Percentiles rank a stretch among this genome's conserved stretches.
Evolutionary conservation across 768 basidiomycete genomes (phyloP).

Genomic region (Collybia sp.): DNA sequence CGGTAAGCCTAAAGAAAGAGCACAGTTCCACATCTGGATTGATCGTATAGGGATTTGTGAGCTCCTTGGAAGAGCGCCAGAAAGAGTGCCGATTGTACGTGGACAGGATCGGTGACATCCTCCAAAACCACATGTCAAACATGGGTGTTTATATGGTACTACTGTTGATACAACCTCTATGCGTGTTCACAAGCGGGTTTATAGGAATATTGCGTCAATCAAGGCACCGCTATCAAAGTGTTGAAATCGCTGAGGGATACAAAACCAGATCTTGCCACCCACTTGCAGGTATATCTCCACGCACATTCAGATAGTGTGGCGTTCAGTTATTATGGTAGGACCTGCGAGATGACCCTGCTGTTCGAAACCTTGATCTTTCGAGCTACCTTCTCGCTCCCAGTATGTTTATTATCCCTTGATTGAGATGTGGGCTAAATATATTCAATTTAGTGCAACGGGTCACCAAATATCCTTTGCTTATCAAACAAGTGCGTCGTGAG

Average conservation of each 20-base stretch:
- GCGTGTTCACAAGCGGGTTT: not conserved
- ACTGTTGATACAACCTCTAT: not conserved
- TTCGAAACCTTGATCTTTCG: conserved; percentile 81
- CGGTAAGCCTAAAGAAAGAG: conserved; percentile 37
- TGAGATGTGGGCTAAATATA: conserved; percentile 2
- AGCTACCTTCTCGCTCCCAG: conserved; percentile 92
- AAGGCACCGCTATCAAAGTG: conserved; percentile 69
- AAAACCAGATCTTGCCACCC: conserved; percentile 58
- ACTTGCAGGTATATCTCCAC: conserved; percentile 53
- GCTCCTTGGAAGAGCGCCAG: conserved; percentile 2
- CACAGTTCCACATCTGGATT: not conserved
- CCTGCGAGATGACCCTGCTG: conserved; percentile 72
- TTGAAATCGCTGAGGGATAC: conserved; percentile 69
- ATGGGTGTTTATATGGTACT: conserved; percentile 66
- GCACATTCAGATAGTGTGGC: not conserved
- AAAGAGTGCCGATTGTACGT: not conserved
- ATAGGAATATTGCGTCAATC: conserved; percentile 90
- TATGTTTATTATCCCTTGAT: conserved; percentile 29
- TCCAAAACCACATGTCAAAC: conserved; percentile 67
- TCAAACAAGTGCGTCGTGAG: conserved; percentile 58
- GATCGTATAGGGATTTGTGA: not conserved
- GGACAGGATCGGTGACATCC: conserved; percentile 72
- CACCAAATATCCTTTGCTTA: conserved; percentile 88
- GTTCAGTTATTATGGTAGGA: conserved; percentile 32
- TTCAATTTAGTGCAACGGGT: conserved; percentile 69